Evolutionary conservation across 768 basidiomycete genomes (phyloP), one percentile per base, ranked within the genome.

Genomic region (Pilatotrama ljubarskyi): DNA sequence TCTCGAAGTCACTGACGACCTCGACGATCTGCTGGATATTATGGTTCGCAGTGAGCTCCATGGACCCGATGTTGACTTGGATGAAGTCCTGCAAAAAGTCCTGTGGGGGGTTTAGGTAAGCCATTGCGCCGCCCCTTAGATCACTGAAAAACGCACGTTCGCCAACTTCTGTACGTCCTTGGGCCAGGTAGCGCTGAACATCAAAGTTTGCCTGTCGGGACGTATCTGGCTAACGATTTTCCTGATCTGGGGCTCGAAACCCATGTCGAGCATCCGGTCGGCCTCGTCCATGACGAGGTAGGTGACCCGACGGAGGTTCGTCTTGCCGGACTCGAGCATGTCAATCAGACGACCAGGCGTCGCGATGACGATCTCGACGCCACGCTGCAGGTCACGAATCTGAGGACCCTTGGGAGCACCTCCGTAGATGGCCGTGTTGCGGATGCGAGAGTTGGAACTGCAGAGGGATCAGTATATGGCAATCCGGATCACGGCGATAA

Each of bases 221-320:
- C 97, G 87, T 70, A 99, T 95, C 75, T 99, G 97, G 66, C 88
- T 81, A 66, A 98, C 92, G 65, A 99, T 98, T 79, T 98, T 98
- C 72, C 95, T 84, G 72, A 99, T 98, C 74, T 99, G 97, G 53
- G 97, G 97, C 78, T 99, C 97, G 78, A 99, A 99, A 82, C 97
- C 97, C 97, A 99, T 99, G 80, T 99, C 97, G 64, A 99, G 84
- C 97, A 99, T 99, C 70, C 97, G 93, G 79, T 99, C 97, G 44
- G 97, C 97, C 76, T 99, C 97, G 70, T 99, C 97, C 87, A 99
- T 92, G 71, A 99, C 97, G 40, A 99, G 83, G 75, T 98, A 99
- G 20, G 97, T 99, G 57, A 99, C 82, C 41, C 97, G 88, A 58
- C 91, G 91, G 53, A 99, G 84, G 75, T 98, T 98, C 20, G 95